Evolutionary conservation across 1,284 basidiomycete species (phyloP), one percentile per base, ranked within the genome.

Genomic region (Thecaphora frezii): DNA sequence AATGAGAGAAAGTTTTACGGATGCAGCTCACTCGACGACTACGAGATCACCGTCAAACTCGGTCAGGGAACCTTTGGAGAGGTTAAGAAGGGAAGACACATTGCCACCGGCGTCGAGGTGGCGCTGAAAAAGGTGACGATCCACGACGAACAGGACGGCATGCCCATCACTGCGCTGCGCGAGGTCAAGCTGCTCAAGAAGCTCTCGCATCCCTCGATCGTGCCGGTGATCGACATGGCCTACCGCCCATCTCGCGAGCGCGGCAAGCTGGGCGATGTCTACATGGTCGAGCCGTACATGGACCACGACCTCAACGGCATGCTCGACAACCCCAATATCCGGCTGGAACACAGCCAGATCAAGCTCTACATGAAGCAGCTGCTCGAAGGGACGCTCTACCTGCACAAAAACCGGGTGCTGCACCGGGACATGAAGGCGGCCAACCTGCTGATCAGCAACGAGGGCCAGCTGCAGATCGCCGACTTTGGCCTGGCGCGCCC

Each of bases 241-340:
- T 82, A 83, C 30, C 55, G 58, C 5, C 67, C 71, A 1, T 48
- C 60, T 1, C 49, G 55, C 21, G 71, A 73, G 47, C 46, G 71
- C 14, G 69, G 74, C 44, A 66, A 71, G 54, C 85, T 88, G 42
- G 84, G 92, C 45, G 83, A 83, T 46, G 82, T 85, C 19, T 97
- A 91, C 81, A 97, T 98, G 93, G 93, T 97, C 30, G 97, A 97
- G 77, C 94, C 94, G 0, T 98, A 96, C 81, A 97, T 97, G 93
- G 94, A 97, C 73, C 96, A 99, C 77, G 94, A 99, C 81, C 85
- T 99, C 23, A 93, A 93, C 13, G 96, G 96, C 1, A 81, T 98
- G 46, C 81, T 98, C 48, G 69, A 73, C 38, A 79, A 80, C 26
- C 88, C 89, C 49, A 59, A 52, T 21, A 71, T 74, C 13, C 66